These are phyloP conservation scores for Mrakia frigida DNA, from an alignment of 768 basidiomycete genomes.

Conservation along the genomic window DNA sequence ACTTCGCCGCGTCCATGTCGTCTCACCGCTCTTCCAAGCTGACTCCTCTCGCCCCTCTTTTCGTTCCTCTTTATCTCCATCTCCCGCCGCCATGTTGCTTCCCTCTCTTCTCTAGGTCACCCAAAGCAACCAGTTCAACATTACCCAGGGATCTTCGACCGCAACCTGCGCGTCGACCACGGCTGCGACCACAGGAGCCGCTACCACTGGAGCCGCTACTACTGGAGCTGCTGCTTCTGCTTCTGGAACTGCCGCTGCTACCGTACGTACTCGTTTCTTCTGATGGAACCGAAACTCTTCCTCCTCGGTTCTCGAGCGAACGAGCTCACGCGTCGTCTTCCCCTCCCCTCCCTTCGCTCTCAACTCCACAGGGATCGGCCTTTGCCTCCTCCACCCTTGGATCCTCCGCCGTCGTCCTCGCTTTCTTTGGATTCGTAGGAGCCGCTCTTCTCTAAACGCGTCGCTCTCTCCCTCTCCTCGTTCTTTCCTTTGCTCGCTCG, in stretches of 20 bases:
- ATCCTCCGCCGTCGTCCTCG: neutral
- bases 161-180: neutral
- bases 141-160: neutral
- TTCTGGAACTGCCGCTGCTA: neutral
- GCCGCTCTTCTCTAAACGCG: neutral
- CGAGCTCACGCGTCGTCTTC: neutral
- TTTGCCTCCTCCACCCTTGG: neutral
- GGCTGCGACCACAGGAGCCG: neutral
- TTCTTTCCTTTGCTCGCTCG: neutral
- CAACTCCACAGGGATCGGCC: neutral
- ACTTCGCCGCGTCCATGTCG: neutral
- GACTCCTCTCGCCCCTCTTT: neutral
- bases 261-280: neutral
- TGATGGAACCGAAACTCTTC: no score
- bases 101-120: neutral
- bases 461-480: neutral
- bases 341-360: neutral
- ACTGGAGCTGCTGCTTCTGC: neutral
- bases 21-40: neutral
- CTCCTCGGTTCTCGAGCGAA: no score
- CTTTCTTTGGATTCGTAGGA: neutral
- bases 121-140: conserved; percentile 16
- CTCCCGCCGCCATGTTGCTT: no score
- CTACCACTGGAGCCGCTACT: neutral
- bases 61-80: no score